Percentiles rank a stretch among this genome's conserved stretches.
Evolutionary conservation across 2,329 filamentous ascomycete genomes (phyloP).

Genomic region (Neofusicoccum ribis): DNA sequence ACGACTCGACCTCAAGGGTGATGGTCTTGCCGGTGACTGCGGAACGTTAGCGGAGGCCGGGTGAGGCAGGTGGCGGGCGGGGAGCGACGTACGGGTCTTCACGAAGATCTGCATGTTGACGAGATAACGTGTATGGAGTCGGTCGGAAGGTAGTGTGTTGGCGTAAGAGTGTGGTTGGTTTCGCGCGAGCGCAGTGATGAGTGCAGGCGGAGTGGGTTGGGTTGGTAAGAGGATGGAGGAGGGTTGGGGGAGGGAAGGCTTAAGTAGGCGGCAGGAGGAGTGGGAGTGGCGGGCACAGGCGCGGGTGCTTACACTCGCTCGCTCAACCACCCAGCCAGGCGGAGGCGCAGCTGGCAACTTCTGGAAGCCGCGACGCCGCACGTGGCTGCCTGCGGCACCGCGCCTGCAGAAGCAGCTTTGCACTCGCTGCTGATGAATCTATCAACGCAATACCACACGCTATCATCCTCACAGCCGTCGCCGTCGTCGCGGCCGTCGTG

Average conservation of each 20-base stretch:
- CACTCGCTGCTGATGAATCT: too few relatives aligned
- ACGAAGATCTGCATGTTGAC: slow-evolving; percentile 96
- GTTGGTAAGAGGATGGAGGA: slow-evolving; percentile 20
- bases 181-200: background rate
- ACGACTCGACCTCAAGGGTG: slow-evolving; percentile 67
- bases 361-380: slow-evolving; percentile 9
- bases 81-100: slow-evolving; percentile 76
- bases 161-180: slow-evolving; percentile 21
- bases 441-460: background rate
- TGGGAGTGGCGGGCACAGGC: slow-evolving; percentile 33
- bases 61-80: slow-evolving; percentile 29
- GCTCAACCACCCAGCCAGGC: background rate
- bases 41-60: slow-evolving; percentile 34
- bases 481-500: background rate
- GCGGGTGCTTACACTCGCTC: background rate
- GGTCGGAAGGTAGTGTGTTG: background rate
- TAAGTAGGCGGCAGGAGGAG: slow-evolving; percentile 34
- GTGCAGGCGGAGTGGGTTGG: slow-evolving; percentile 12
- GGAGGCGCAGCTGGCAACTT: slow-evolving; percentile 14
- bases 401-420: background rate
- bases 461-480: too few relatives aligned
- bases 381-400: background rate
- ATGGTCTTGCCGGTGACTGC: slow-evolving; percentile 68
- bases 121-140: background rate
- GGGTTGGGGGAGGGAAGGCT: slow-evolving; percentile 27